phyloP scores from a whole-genome alignment of 305 asterid genomes.

The Striga hermonthica region DNA sequence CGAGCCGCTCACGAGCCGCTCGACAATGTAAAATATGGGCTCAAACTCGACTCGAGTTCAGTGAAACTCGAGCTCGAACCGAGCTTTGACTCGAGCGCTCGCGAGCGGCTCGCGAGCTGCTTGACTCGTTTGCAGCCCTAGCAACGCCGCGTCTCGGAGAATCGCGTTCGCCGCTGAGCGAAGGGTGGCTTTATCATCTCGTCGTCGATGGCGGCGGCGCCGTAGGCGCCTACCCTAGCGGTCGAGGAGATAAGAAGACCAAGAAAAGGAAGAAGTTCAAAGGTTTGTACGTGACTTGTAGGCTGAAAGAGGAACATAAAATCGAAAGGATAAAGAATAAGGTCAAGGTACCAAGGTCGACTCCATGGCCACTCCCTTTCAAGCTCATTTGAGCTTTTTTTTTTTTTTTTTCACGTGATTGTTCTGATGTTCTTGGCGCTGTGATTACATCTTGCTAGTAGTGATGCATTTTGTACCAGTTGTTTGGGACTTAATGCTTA shows the following conservation, averaged over 20 bases:
- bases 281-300: constrained; percentile 69
- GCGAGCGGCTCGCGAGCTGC: no score
- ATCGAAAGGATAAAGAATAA: constrained; percentile 82
- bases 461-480: constrained; percentile 3
- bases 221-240: constrained; percentile 55
- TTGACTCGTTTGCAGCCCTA: no score
- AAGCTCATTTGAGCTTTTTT: constrained; percentile 54
- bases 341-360: constrained; percentile 88
- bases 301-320: constrained; percentile 74
- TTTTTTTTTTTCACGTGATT: no score
- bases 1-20: no score
- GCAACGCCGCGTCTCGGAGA: constrained; percentile 51
- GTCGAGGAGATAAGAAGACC: constrained; percentile 90
- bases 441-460: constrained; percentile 26
- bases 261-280: constrained; percentile 85
- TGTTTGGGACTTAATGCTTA: constrained; percentile 15
- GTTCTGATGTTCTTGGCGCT: constrained; percentile 10
- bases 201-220: constrained; percentile 41
- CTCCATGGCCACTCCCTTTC: constrained; percentile 98
- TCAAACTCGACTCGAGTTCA: no score
- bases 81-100: no score
- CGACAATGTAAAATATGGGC: no score
- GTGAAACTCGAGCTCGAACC: no score
- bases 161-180: constrained; percentile 42
- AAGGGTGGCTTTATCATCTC: constrained; percentile 45